These are phyloP conservation scores for Stentor roeselii DNA, from an alignment of 73 alveolate genomes.

Conservation along the genomic window DNA sequence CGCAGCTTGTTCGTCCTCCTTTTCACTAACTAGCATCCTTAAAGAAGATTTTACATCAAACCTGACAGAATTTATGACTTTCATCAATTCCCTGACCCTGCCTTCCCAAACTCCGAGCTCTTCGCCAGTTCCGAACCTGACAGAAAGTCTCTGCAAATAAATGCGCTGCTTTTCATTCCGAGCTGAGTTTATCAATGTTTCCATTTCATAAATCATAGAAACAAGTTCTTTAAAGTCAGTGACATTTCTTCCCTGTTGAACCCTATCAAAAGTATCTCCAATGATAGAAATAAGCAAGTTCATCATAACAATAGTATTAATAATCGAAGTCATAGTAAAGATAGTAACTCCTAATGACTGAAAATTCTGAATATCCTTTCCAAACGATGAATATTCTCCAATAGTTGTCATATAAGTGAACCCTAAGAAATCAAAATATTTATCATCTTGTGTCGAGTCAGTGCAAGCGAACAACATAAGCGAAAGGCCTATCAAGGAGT, in stretches of 20 bases:
- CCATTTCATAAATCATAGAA: neutral
- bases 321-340: neutral
- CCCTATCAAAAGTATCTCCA: constrained; percentile 5
- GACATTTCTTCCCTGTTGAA: neutral
- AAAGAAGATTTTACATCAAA: too few relatives aligned
- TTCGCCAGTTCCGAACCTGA: neutral
- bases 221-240: neutral
- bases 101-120: neutral
- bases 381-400: neutral
- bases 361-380: neutral
- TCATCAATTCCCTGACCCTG: too few relatives aligned
- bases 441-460: neutral
- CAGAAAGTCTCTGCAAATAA: neutral
- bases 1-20: too few relatives aligned
- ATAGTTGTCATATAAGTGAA: neutral
- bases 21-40: too few relatives aligned
- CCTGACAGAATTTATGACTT: too few relatives aligned
- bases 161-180: neutral
- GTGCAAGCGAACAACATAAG: neutral
- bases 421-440: neutral
- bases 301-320: neutral
- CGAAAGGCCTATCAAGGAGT: neutral
- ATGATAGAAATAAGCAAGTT: neutral
- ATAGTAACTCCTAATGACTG: neutral
- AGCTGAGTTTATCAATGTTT: neutral